A percentile compares a stretch with the other conserved stretches of the same genome.
phyloP scores from a whole-genome alignment of 1,139 yeast species.

The Blastobotrys buckinghamii region DNA sequence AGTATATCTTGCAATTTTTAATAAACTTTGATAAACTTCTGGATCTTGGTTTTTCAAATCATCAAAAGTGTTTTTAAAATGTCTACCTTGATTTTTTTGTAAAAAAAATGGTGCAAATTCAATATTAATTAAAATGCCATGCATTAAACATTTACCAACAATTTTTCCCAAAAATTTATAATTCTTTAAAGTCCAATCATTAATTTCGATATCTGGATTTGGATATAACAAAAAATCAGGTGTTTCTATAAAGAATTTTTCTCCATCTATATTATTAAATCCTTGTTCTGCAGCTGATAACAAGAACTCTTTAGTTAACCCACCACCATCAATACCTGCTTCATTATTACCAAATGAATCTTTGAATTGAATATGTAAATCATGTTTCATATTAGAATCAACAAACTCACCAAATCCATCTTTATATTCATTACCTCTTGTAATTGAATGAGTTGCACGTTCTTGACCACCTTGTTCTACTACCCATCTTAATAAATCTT shows the following conservation, averaged over 20 bases:
- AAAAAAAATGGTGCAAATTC: conserved; percentile 85
- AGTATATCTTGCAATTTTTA: conserved; percentile 53
- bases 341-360: conserved; percentile 71
- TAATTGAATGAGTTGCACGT: conserved; percentile 32
- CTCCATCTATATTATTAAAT: conserved; percentile 43
- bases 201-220: conserved; percentile 38
- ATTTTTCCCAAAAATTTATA: conserved; percentile 69
- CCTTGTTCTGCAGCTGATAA: conserved; percentile 70
- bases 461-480: conserved; percentile 32
- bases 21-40: conserved; percentile 59
- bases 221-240: conserved; percentile 67
- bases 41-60: conserved; percentile 70
- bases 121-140: conserved; percentile 72
- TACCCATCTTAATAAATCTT: background rate
- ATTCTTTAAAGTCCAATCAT: conserved; percentile 36
- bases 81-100: conserved; percentile 54
- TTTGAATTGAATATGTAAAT: conserved; percentile 57
- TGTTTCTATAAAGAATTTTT: conserved; percentile 45
- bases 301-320: conserved; percentile 84
- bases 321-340: conserved; percentile 97
- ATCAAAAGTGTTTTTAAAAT: conserved; percentile 55
- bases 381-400: conserved; percentile 48
- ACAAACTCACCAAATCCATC: conserved; percentile 59
- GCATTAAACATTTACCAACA: conserved; percentile 88
- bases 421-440: conserved; percentile 62